These are phyloP conservation scores for Gossypium turneri DNA, from an alignment of 345 rosid genomes.

Conservation along the genomic window DNA sequence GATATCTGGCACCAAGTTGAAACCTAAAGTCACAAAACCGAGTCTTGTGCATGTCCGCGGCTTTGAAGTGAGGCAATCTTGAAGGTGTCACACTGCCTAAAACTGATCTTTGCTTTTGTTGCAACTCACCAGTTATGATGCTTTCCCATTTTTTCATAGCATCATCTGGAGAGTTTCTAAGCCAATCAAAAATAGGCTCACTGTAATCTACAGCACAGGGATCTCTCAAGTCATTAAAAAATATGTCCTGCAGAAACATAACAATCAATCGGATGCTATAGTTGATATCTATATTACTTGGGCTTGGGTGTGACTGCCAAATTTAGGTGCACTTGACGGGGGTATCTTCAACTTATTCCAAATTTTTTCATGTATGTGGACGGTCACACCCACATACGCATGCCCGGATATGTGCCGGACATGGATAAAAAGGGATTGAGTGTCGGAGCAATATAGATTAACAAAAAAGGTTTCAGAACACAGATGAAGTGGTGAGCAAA, in stretches of 20 bases:
- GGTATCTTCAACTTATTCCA: background rate
- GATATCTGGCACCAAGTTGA: slow-evolving; percentile 78
- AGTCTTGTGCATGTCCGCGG: slow-evolving; percentile 53
- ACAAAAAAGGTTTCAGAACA: background rate
- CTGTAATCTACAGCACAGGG: slow-evolving; percentile 60
- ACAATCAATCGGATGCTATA: background rate
- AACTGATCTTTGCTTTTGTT: slow-evolving; percentile 46
- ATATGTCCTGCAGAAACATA: slow-evolving; percentile 46
- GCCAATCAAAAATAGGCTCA: slow-evolving; percentile 74
- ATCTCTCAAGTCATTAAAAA: slow-evolving; percentile 76
- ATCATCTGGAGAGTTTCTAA: slow-evolving; percentile 61
- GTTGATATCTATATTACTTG: background rate
- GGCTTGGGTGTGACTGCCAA: background rate
- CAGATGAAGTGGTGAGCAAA: background rate
- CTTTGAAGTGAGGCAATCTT: slow-evolving; percentile 51
- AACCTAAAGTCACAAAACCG: slow-evolving; percentile 65
- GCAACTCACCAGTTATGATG: slow-evolving; percentile 54
- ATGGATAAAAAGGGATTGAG: background rate
- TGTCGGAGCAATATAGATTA: background rate
- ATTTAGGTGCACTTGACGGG: background rate
- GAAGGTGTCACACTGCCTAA: slow-evolving; percentile 37
- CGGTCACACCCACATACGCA: background rate
- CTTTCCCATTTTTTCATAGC: slow-evolving; percentile 68
- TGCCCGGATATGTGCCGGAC: background rate
- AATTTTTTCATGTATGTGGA: background rate